A percentile compares a stretch with the other conserved stretches of the same genome.
Conservation (phyloP, 164 flowering plant species). For the Kingdonia uniflora region DNA sequence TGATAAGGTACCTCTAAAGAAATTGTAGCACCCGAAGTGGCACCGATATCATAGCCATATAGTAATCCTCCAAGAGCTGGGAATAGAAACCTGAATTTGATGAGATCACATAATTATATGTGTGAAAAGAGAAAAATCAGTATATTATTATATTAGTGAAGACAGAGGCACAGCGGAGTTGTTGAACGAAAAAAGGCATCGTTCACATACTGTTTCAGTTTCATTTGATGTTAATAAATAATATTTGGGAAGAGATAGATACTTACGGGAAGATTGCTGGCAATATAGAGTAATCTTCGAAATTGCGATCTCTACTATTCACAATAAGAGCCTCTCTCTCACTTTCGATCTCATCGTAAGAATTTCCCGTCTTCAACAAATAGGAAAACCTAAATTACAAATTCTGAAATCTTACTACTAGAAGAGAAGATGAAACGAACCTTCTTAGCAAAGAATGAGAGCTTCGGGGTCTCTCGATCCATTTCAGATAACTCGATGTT, state of each 20-base stretch:
- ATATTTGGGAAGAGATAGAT: too few species aligned
- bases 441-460: constrained; percentile 24
- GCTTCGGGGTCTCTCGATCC: constrained; percentile 18
- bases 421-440: constrained; percentile 5
- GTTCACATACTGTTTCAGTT: too few species aligned
- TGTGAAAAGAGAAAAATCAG: not conserved
- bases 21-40: constrained; percentile 75
- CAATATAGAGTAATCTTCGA: constrained; percentile 35
- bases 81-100: constrained; percentile 62
- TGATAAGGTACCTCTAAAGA: constrained; percentile 46
- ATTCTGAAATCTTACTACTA: not conserved
- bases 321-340: constrained; percentile 38
- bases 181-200: too few species aligned
- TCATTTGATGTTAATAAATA: too few species aligned
- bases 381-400: not conserved
- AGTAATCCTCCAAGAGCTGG: constrained; percentile 86
- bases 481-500: too few species aligned
- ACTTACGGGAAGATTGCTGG: constrained; percentile 54
- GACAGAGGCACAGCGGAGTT: too few species aligned
- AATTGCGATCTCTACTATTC: not conserved
- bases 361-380: constrained; percentile 16
- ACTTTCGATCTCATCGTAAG: constrained; percentile 24
- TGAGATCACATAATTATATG: not conserved
- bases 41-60: constrained; percentile 92
- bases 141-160: not conserved